phyloP scores from a whole-genome alignment of 2,329 filamentous ascomycete genomes.

The Polytolypa hystricis region DNA sequence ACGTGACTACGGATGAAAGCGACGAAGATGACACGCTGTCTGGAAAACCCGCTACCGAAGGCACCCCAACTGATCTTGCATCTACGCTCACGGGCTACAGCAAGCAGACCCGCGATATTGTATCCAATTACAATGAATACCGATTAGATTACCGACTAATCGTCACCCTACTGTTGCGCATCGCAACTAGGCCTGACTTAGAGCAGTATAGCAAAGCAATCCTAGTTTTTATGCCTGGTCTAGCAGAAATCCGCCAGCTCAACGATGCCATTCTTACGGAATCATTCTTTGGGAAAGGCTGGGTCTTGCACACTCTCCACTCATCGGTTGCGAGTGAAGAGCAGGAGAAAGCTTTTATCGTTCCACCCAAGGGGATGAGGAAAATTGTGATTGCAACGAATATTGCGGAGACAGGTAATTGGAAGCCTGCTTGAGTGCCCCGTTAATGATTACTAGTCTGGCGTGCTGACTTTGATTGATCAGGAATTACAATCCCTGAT shows the following conservation, averaged over 20 bases:
- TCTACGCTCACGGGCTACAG: conserved; percentile 64
- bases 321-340: conserved; percentile 94
- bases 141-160: conserved; percentile 83
- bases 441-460: neutral
- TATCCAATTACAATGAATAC: conserved; percentile 78
- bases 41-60: conserved; percentile 38
- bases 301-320: conserved; percentile 82
- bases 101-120: conserved; percentile 58
- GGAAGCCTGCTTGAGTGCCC: neutral
- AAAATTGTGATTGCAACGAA: conserved; percentile 97
- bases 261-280: conserved; percentile 77
- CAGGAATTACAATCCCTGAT: conserved; percentile 82
- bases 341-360: conserved; percentile 81
- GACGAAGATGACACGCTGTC: conserved; percentile 38
- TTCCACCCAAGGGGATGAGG: conserved; percentile 68
- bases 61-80: conserved; percentile 47
- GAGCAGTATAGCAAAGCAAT: conserved; percentile 74
- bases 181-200: conserved; percentile 59
- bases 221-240: conserved; percentile 87
- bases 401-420: conserved; percentile 79
- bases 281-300: conserved; percentile 60
- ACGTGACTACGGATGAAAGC: conserved; percentile 27
- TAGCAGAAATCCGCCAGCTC: conserved; percentile 79
- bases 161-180: conserved; percentile 62
- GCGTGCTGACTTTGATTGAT: conserved; percentile 6